Evolutionary conservation across 306 rosid genomes (phyloP), one percentile per base, ranked within the genome.

Genomic region (Oemleria cerasiformis): DNA sequence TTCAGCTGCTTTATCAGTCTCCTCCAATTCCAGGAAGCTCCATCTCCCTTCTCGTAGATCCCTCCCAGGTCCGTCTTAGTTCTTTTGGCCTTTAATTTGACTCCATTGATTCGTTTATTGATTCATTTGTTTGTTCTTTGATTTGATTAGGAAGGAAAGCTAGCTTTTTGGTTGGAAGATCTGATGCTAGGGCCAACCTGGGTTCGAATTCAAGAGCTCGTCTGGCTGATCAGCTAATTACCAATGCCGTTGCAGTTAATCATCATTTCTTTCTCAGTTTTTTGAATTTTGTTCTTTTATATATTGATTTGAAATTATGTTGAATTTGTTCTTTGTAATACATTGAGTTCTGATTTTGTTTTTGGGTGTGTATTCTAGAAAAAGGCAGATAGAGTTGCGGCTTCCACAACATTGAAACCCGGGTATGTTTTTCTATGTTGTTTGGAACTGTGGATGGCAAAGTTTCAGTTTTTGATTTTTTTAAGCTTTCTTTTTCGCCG

Each of bases 171-270:
- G 87, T 80, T 30, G 82, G 85, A 75, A 86, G 96, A 91, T 87
- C 92, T 75, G 90, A 89, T 49, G 89, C 83, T 61, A 81, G 77
- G 73, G 67, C 42, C 62, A 79, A 61, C 66, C 64, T 68, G 9
- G 58, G 59, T 65, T 16, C 63, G 55, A 66, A 44, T 17, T 49
- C 75, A 1, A 78, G 73, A 71, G 75, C 80, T 74, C 87, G 82
- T 57, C 86, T 88, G 45, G 66, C 81, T 14, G 80, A 79, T 43
- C 68, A 83, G 71, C 78, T 91, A 66, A 81, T 89, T 77, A 42
- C 88, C 38, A 87, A 73, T 86, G 97, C 97, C 58, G 96, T 89
- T 85, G 96, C 95, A 16, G 98, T 94, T 56, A 83, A 85, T 81
- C 72, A 43, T 61, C 74, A 64, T 4, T 17, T n/a, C 41, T 41